phyloP scores from a whole-genome alignment of 495 filamentous ascomycete species.

The Aspergillus panamensis region DNA sequence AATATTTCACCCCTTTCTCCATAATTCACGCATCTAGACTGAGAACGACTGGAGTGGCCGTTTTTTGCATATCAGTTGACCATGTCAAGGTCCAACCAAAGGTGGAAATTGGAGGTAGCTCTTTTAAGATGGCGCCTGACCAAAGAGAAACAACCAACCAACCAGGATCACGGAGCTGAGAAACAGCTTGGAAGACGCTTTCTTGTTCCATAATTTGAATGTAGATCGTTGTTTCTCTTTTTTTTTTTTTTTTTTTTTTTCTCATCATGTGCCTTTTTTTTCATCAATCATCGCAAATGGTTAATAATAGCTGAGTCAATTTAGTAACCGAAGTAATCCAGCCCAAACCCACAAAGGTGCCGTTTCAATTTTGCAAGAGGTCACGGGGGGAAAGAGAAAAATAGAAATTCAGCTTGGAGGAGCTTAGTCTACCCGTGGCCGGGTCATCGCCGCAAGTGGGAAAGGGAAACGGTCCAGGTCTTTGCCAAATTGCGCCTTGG shows the following conservation, averaged over 20 bases:
- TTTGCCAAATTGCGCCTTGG: conserved; percentile 5
- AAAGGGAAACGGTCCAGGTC: neutral
- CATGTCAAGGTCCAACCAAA: too few relatives aligned
- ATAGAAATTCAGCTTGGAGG: neutral
- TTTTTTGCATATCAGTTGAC: neutral
- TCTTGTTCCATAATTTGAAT: neutral
- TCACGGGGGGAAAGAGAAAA: neutral
- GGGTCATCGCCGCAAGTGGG: neutral
- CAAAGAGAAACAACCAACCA: neutral
- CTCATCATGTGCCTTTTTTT: conserved; percentile 12
- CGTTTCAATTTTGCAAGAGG: neutral
- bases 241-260: neutral
- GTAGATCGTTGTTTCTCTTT: neutral
- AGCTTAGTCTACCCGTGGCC: neutral
- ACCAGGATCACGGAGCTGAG: conserved; percentile 1
- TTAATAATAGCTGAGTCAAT: conserved; percentile 1
- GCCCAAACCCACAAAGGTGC: neutral
- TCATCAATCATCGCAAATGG: neutral
- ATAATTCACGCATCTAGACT: neutral
- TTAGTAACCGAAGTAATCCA: neutral
- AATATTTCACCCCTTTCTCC: neutral
- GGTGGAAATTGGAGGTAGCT: neutral
- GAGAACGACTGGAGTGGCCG: neutral
- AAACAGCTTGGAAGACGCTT: neutral
- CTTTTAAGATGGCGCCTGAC: neutral